Evolutionary conservation across 2,329 filamentous ascomycete genomes (phyloP).

Genomic region (Bertia moriformis): DNA sequence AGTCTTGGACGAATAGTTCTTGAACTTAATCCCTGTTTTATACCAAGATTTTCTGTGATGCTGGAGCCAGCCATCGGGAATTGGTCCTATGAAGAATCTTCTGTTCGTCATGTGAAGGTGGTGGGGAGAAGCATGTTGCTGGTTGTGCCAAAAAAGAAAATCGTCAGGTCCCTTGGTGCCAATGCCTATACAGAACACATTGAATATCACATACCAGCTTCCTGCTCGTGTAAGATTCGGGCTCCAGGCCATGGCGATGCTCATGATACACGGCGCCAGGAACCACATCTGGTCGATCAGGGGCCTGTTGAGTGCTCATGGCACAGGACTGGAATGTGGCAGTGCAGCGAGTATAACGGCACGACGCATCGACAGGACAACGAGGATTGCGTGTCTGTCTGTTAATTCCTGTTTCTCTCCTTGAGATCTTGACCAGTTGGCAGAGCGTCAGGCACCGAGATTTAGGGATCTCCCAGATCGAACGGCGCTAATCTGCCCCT

Average conservation of each 20-base stretch:
- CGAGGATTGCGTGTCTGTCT: too few relatives aligned
- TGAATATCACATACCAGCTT: constrained; percentile 24
- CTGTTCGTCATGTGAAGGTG: constrained; percentile 47
- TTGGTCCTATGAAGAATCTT: constrained; percentile 50
- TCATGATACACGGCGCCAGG: background rate
- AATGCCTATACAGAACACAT: background rate
- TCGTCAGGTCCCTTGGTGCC: constrained; percentile 1
- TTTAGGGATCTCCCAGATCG: too few relatives aligned
- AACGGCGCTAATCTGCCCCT: too few relatives aligned
- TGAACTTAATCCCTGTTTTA: constrained; percentile 23
- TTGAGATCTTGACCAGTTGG: too few relatives aligned
- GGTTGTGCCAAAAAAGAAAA: constrained; percentile 4
- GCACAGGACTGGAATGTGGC: too few relatives aligned
- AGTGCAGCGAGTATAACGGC: too few relatives aligned
- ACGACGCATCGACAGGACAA: too few relatives aligned
- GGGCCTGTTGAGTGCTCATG: background rate
- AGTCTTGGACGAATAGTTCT: constrained; percentile 26
- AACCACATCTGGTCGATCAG: too few relatives aligned
- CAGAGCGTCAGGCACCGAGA: too few relatives aligned
- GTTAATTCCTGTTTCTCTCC: too few relatives aligned
- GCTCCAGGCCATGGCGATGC: constrained; percentile 18
- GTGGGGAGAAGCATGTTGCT: constrained; percentile 45
- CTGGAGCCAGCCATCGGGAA: constrained; percentile 50
- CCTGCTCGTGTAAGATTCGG: constrained; percentile 35
- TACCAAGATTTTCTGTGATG: constrained; percentile 51